Conservation (phyloP, 441 rosid species). For the Melastoma candidum region DNA sequence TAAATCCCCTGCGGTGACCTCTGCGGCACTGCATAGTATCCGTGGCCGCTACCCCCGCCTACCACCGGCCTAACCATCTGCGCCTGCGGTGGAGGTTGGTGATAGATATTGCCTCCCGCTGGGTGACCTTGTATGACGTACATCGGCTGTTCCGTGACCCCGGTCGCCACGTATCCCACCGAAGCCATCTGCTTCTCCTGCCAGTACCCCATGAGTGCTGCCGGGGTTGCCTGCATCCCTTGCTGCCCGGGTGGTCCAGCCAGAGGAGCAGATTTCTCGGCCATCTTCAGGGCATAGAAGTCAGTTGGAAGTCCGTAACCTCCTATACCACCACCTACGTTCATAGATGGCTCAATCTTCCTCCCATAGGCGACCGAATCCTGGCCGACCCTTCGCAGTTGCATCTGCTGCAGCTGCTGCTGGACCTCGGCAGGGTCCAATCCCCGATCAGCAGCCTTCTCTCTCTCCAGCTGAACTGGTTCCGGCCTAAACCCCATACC, state of each 20-base stretch:
- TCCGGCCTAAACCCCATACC: slow-evolving; percentile 3
- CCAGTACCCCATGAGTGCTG: slow-evolving; percentile 43
- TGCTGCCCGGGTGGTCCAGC: slow-evolving; percentile 11
- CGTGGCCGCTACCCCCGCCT: slow-evolving; percentile 50
- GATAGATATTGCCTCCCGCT: slow-evolving; percentile 37
- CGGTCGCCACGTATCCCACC: slow-evolving; percentile 32
- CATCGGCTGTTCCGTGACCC: slow-evolving; percentile 39
- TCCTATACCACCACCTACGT: slow-evolving; percentile 3
- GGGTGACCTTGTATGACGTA: slow-evolving; percentile 43
- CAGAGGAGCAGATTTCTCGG: slow-evolving; percentile 29
- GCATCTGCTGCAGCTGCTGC: slow-evolving; percentile 45
- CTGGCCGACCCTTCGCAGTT: slow-evolving; percentile 53
- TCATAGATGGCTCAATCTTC: slow-evolving; percentile 36
- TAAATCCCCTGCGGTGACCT: slow-evolving; percentile 42
- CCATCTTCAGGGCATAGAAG: slow-evolving; percentile 35
- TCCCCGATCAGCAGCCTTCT: slow-evolving; percentile 35
- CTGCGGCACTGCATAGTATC: slow-evolving; percentile 43
- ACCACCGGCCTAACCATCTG: slow-evolving; percentile 34
- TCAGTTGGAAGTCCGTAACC: slow-evolving; percentile 30
- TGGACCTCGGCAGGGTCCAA: slow-evolving; percentile 38
- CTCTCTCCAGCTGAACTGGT: slow-evolving; percentile 31
- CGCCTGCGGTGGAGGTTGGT: slow-evolving; percentile 15
- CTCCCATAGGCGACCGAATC: slow-evolving; percentile 31
- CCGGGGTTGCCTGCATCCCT: slow-evolving; percentile 20
- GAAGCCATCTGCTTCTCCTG: slow-evolving; percentile 43